Evolutionary conservation across 2,329 filamentous ascomycete species (phyloP), one percentile per base, ranked within the genome.

Genomic region (Immersiporthe knoxdaviesiana): DNA sequence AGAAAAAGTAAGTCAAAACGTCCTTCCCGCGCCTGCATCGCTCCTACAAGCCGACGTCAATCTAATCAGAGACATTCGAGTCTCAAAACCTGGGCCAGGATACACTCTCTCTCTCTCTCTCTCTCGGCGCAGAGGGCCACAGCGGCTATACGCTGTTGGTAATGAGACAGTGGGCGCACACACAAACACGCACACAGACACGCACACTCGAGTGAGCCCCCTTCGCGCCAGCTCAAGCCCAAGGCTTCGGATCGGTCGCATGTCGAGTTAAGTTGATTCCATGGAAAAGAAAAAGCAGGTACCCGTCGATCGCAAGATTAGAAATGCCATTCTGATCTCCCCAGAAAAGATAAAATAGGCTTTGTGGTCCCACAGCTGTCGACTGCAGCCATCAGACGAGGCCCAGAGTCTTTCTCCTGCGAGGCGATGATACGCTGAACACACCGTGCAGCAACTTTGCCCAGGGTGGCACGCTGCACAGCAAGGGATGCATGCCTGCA

Each of bases 101-200:
- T 47, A 47, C 3, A n/a, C 11, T n/a, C n/a, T n/a, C n/a, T n/a
- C n/a, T n/a, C n/a, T n/a, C n/a, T n/a, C n/a, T n/a, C 4, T 35
- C 12, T 65, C 24, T 35, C 18, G 4, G 21, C n/a, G 35, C 24
- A n/a, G 24, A 16, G 27, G 39, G 59, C n/a, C 24, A 35, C 59
- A 27, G 37, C 59, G n/a, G 58, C 37, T 62, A n/a, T n/a, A 37
- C 37, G 59, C 59, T 62, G 50, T 56, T 58, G 50, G 30, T 65
- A 52, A 65, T 65, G 63, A 65, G 63, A 65, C 63, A 65, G 24
- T 47, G 21, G 39, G 24, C 39, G 30, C 60, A 27, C 39, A 62
- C 50, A 54, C 14, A 54, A 12, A 27, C n/a, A 27, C 50, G n/a
- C 50, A 14, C n/a, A 27, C 41, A 16, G 10, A 44, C 41, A 2